These are phyloP conservation scores for Xenosphaeropsis pyriputrescens DNA, from an alignment of 2,329 filamentous ascomycete species.

Conservation along the genomic window DNA sequence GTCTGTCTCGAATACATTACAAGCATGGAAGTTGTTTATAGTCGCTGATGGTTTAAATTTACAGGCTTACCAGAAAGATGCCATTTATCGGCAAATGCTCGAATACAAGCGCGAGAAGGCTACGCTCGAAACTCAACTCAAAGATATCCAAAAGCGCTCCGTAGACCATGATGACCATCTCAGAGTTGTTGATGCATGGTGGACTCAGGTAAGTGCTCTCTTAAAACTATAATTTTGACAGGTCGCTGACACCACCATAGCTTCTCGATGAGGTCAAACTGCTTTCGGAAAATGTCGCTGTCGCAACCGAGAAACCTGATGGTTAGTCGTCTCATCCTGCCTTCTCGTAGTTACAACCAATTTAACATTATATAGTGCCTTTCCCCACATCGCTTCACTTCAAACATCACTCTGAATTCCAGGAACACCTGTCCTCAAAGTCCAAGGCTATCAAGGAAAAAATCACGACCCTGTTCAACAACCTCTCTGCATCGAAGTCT, in stretches of 20 bases:
- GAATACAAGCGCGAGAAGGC: slow-evolving; percentile 89
- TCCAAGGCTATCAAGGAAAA: slow-evolving; percentile 63
- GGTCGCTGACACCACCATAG: slow-evolving; percentile 21
- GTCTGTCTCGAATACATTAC: no score
- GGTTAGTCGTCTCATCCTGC: slow-evolving; percentile 16
- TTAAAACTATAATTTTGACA: not conserved
- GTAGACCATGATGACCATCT: slow-evolving; percentile 86
- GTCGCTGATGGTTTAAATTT: slow-evolving; percentile 4
- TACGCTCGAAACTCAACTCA: slow-evolving; percentile 66
- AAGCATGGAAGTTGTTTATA: no score
- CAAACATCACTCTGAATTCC: slow-evolving; percentile 56
- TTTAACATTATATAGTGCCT: slow-evolving; percentile 26
- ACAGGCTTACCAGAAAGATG: slow-evolving; percentile 87
- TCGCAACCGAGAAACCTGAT: slow-evolving; percentile 26
- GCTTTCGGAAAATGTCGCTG: slow-evolving; percentile 34
- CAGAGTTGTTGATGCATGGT: slow-evolving; percentile 83
- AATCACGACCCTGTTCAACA: slow-evolving; percentile 53
- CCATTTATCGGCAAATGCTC: slow-evolving; percentile 93
- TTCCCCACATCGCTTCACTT: slow-evolving; percentile 46
- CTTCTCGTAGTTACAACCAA: slow-evolving; percentile 1
- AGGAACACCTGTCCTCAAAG: slow-evolving; percentile 65
- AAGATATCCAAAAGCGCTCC: slow-evolving; percentile 64
- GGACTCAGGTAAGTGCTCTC: slow-evolving; percentile 58
- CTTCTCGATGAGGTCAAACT: slow-evolving; percentile 49
- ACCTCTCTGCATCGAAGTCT: slow-evolving; percentile 34